Conservation (phyloP, 495 filamentous ascomycete species). For the Hypoxylon intermedium region DNA sequence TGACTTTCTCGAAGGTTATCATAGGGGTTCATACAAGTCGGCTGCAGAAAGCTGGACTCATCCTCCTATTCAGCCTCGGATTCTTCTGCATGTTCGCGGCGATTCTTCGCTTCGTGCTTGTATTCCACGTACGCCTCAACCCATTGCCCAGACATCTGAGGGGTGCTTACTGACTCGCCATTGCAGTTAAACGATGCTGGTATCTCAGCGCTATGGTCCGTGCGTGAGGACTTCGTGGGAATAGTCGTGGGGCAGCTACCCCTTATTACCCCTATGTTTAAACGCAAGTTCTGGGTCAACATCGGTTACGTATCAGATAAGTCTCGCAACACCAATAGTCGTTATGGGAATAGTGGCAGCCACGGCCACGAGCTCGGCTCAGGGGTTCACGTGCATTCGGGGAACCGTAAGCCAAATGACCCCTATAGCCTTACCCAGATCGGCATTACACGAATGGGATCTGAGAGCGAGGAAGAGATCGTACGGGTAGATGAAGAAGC, state of each 20-base stretch:
- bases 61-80: slow-evolving; percentile 18
- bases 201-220: slow-evolving; percentile 27
- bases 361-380: slow-evolving; percentile 1
- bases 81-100: slow-evolving; percentile 23
- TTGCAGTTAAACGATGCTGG: slow-evolving; percentile 10
- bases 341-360: not conserved
- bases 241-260: slow-evolving; percentile 28
- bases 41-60: slow-evolving; percentile 9
- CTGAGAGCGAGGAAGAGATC: slow-evolving; percentile 15
- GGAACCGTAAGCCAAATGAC: not conserved
- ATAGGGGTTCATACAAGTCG: slow-evolving; percentile 5
- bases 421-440: slow-evolving; percentile 16
- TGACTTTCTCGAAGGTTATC: slow-evolving; percentile 11
- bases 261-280: slow-evolving; percentile 21
- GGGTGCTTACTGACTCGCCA: not conserved
- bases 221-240: slow-evolving; percentile 25
- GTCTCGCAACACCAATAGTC: slow-evolving; percentile 1
- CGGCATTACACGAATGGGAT: slow-evolving; percentile 7
- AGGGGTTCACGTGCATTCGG: not conserved
- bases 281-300: slow-evolving; percentile 18
- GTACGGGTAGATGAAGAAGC: slow-evolving; percentile 2
- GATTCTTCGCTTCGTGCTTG: slow-evolving; percentile 13
- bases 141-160: not conserved
- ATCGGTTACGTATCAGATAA: slow-evolving; percentile 3
- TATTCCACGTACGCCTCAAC: slow-evolving; percentile 9